Conservation (phyloP, 78 protist species). For the Dictyostelium brefeldianum region DNA sequence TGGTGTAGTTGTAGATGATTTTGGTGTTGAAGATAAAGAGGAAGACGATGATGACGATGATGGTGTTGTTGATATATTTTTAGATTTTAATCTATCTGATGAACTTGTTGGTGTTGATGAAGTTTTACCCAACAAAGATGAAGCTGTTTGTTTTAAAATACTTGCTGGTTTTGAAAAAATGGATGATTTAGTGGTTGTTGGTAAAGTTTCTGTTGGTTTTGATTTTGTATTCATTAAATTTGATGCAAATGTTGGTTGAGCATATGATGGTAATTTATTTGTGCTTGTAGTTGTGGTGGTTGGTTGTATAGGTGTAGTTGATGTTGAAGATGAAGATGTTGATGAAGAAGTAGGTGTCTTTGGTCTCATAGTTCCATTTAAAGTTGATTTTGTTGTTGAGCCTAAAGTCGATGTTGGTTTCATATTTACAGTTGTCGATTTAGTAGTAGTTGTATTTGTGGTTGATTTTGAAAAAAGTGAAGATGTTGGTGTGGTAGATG, state of each 20-base stretch:
- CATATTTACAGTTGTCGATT: background rate
- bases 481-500: background rate
- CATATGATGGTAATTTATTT: constrained; percentile 8
- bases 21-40: background rate
- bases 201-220: background rate
- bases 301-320: background rate
- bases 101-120: background rate
- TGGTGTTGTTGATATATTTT: constrained; percentile 3
- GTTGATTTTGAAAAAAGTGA: background rate
- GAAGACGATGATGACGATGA: background rate
- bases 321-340: background rate
- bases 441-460: background rate
- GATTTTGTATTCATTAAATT: background rate
- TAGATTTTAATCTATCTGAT: background rate
- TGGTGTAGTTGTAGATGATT: background rate
- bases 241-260: constrained; percentile 35
- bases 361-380: background rate
- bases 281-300: background rate
- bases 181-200: background rate
- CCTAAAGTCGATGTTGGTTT: background rate
- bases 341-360: background rate
- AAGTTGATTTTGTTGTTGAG: background rate
- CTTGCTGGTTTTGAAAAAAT: background rate
- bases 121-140: background rate
- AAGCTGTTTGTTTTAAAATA: background rate